These are phyloP conservation scores for Schizophyllum amplum DNA, from an alignment of 1,284 basidiomycete genomes.

Conservation along the genomic window DNA sequence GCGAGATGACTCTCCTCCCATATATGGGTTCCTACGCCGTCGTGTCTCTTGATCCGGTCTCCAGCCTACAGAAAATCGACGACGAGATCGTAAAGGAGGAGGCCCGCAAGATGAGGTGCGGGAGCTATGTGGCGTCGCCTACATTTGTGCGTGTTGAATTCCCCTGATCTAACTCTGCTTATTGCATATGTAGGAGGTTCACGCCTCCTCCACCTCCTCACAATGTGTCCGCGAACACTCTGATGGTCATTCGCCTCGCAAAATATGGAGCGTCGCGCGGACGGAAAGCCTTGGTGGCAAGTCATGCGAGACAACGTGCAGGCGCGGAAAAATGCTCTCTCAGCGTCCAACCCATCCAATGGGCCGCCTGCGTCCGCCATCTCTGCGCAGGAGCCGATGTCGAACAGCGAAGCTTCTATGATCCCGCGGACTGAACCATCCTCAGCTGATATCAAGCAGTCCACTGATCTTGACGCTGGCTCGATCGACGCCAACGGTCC, in stretches of 20 bases:
- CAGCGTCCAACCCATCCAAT: too few species aligned
- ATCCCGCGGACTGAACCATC: not conserved
- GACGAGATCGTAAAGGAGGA: constrained; percentile 3
- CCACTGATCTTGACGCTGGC: not conserved
- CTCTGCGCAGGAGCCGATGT: not conserved
- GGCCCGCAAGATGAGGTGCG: not conserved
- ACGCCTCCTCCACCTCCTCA: not conserved
- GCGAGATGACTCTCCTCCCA: too few species aligned
- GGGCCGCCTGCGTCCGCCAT: not conserved
- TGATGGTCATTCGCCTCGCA: not conserved
- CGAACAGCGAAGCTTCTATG: not conserved
- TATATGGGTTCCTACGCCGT: constrained; percentile 1
- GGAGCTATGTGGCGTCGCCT: constrained; percentile 5
- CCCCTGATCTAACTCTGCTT: not conserved
- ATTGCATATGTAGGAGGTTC: not conserved
- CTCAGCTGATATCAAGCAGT: not conserved
- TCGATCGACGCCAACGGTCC: too few species aligned
- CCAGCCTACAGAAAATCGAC: constrained; percentile 3
- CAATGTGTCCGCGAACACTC: not conserved
- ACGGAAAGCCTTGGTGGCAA: not conserved
- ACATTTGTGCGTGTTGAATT: not conserved
- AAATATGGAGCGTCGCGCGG: not conserved
- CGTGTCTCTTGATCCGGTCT: constrained; percentile 4
- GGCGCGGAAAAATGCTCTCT: too few species aligned
- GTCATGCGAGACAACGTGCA: not conserved